Base-by-base conservation (phyloP, 2,329 filamentous ascomycete genomes). In the Neoarthrinium moseri region DNA sequence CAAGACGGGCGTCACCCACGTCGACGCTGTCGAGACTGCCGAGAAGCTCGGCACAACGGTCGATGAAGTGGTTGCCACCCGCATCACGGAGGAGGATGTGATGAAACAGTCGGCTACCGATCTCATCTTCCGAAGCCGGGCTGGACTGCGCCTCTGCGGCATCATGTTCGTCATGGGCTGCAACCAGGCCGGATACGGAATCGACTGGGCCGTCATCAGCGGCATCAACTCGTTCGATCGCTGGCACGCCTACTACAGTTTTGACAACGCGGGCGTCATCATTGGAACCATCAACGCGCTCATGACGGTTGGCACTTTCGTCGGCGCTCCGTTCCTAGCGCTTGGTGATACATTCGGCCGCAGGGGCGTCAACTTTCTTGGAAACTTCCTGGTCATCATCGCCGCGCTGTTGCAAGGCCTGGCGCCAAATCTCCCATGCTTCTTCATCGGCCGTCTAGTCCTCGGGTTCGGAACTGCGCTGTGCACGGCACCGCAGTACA, bases 321-420 rank as follows among this genome's bases (percentile, higher is more conserved):
- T 65, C 44, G 74, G 75, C 15, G 70, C 75, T 4, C 75, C 74
- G 0, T 74, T 79, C 38, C 65, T 77, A 43, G 65, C 68, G 6
- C 64, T 78, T 6, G 70, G 73, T 50, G 76, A 78, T 57, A 65
- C 75, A 6, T 70, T 78, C 51, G 75, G 77, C 35, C 70, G 75
- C 45, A 71, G 75, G 48, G 73, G 72, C 5, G 64, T 73, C 56
- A 74, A 72, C 50, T 74, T 74, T 39, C 38, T 66, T 8, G 73
- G 73, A 4, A 75, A 74, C 39, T 48, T 58, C 18, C 61, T 75
- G 35, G 70, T 74, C n/a, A 59, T 74, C 23, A 51, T 68, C n/a
- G 68, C 70, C 5, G 67, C 70, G 4, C 55, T 72, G 11, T 52
- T 73, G 47, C 69, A 73, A 24, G 43, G 33, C 11, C 34, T 45